These are phyloP conservation scores for Macrocybe gigantea DNA, from an alignment of 768 basidiomycete species.

Conservation along the genomic window DNA sequence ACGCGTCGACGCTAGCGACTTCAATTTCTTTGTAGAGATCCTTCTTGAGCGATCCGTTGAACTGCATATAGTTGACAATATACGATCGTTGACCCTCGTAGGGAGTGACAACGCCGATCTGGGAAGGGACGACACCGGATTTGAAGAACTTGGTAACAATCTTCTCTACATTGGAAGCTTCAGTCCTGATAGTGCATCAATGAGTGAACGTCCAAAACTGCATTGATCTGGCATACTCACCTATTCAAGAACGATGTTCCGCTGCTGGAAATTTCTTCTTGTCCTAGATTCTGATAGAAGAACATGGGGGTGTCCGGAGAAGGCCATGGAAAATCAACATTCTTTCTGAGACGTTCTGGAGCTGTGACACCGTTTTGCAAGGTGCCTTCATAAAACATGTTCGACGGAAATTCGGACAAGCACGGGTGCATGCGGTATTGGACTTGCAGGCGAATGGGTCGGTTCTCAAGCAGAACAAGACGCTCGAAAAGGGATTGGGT, in stretches of 20 bases:
- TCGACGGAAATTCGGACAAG: conserved; percentile 97
- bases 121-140: conserved; percentile 89
- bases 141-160: conserved; percentile 99
- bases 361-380: conserved; percentile 99
- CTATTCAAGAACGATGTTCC: conserved; percentile 98
- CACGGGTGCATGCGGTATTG: conserved; percentile 99
- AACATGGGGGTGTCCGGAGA: conserved; percentile 98
- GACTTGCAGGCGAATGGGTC: conserved; percentile 96
- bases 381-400: conserved; percentile 99
- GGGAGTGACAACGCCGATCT: conserved; percentile 98
- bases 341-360: conserved; percentile 93
- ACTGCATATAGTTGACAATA: conserved; percentile 99
- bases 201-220: background rate
- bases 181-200: conserved; percentile 57
- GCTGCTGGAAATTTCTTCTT: conserved; percentile 97
- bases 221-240: conserved; percentile 26
- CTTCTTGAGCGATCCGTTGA: conserved; percentile 98
- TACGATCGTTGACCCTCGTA: conserved; percentile 99
- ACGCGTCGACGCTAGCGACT: conserved; percentile 97
- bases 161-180: conserved; percentile 99
- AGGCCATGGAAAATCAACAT: conserved; percentile 99
- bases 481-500: conserved; percentile 98
- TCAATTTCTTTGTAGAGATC: conserved; percentile 99
- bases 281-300: conserved; percentile 98
- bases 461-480: conserved; percentile 89